Conservation (phyloP, 2,329 filamentous ascomycete species). For the Hymenoscyphus linearis region DNA sequence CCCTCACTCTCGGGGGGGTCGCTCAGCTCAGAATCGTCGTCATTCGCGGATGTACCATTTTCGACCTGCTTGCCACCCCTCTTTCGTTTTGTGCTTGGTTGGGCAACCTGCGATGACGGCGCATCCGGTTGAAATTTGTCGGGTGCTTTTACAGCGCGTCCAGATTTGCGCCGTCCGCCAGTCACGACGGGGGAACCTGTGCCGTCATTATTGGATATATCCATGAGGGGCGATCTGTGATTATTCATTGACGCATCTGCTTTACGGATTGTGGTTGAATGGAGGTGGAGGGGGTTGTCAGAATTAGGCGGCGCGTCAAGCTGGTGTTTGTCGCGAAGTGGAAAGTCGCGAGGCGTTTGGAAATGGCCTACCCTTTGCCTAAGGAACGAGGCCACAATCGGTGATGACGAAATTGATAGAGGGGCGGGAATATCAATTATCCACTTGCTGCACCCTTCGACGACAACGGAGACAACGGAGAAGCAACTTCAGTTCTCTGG, state of each 20-base stretch:
- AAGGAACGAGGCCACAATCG: background rate
- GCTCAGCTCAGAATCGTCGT: conserved; percentile 41
- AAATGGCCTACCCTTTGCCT: background rate
- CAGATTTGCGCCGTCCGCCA: conserved; percentile 56
- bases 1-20: conserved; percentile 39
- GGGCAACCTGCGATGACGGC: conserved; percentile 33
- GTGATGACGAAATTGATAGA: background rate
- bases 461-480: background rate
- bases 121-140: conserved; percentile 53
- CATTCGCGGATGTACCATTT: conserved; percentile 42
- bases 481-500: background rate
- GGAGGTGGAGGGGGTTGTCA: background rate
- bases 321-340: conserved; percentile 11
- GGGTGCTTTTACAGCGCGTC: conserved; percentile 59
- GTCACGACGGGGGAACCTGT: conserved; percentile 46
- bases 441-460: background rate
- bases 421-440: background rate
- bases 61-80: conserved; percentile 41
- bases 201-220: conserved; percentile 48
- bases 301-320: conserved; percentile 15
- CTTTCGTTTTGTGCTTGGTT: conserved; percentile 52
- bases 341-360: conserved; percentile 1
- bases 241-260: conserved; percentile 36
- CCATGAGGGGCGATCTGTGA: conserved; percentile 44
- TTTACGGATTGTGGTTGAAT: conserved; percentile 8